A percentile compares a stretch with the other conserved stretches of the same genome.
Conservation (phyloP, 306 rosid species). For the Cicer pinnatifidum region DNA sequence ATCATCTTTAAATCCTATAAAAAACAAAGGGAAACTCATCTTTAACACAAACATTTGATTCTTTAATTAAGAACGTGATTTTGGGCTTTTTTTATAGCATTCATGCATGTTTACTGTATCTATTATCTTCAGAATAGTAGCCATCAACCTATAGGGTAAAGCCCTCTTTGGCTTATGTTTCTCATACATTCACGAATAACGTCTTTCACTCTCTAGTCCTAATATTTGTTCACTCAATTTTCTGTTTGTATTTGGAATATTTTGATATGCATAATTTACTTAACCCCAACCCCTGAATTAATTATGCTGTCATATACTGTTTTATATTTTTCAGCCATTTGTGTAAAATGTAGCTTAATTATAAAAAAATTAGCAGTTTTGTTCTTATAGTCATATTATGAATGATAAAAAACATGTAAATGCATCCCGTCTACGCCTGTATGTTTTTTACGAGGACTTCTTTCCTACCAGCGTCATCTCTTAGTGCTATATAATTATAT, state of each 20-base stretch:
- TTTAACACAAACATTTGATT: too few relatives aligned
- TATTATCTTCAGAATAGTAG: too few relatives aligned
- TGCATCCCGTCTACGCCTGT: background rate
- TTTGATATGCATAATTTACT: conserved; percentile 2
- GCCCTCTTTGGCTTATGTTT: background rate
- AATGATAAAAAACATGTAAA: conserved; percentile 17
- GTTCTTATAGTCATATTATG: background rate
- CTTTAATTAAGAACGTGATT: too few relatives aligned
- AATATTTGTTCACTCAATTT: background rate
- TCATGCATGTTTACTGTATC: too few relatives aligned
- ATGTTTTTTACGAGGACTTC: background rate
- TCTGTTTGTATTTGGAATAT: conserved; percentile 11
- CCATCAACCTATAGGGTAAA: too few relatives aligned
- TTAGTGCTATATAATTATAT: conserved; percentile 3
- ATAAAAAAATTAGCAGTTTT: background rate
- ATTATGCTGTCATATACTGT: background rate
- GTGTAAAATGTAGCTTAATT: conserved; percentile 1
- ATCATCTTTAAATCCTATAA: too few relatives aligned
- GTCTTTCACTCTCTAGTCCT: background rate
- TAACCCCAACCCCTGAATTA: background rate
- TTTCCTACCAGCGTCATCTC: conserved; percentile 11
- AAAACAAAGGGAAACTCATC: too few relatives aligned
- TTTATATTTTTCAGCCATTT: background rate
- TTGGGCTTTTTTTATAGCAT: too few relatives aligned
- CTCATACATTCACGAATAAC: background rate